phyloP scores from a whole-genome alignment of 371 early-diverging fungal genomes.

The Mortierella sp. region DNA sequence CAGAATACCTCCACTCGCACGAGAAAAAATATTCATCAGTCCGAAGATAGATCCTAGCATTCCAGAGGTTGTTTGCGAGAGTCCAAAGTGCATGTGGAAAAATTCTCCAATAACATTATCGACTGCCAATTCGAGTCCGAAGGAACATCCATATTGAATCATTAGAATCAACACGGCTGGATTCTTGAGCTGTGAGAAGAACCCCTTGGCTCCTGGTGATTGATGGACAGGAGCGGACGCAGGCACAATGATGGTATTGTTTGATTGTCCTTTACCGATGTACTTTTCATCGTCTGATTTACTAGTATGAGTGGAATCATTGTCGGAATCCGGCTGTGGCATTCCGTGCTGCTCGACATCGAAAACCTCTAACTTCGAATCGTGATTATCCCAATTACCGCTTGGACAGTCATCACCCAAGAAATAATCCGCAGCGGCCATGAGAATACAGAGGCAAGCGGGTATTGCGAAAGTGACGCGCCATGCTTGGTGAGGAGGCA shows the following conservation, averaged over 20 bases:
- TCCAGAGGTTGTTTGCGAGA: conserved; percentile 62
- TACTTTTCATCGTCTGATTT: conserved; percentile 16
- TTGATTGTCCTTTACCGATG: conserved; percentile 10
- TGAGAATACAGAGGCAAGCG: conserved; percentile 58
- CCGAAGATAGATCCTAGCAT: conserved; percentile 74
- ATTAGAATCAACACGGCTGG: conserved; percentile 63
- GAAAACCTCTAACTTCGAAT: neutral
- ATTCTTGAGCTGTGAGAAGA: conserved; percentile 35
- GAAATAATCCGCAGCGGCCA: conserved; percentile 56
- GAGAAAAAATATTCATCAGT: conserved; percentile 71
- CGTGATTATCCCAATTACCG: conserved; percentile 50
- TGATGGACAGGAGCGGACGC: neutral
- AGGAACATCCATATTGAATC: conserved; percentile 70
- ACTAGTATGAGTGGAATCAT: conserved; percentile 9
- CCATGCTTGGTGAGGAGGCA: conserved; percentile 57
- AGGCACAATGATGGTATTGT: neutral
- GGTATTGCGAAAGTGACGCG: conserved; percentile 62
- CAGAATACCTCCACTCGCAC: conserved; percentile 68
- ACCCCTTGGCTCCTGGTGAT: conserved; percentile 18
- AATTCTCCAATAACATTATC: conserved; percentile 67
- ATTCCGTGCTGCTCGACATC: conserved; percentile 32
- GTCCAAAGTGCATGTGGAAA: conserved; percentile 53
- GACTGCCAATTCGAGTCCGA: conserved; percentile 76
- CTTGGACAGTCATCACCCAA: conserved; percentile 62
- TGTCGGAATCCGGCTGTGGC: conserved; percentile 16